These are phyloP conservation scores for Neocallimastix lanati DNA, from an alignment of 192 early-diverging fungal genomes.

Conservation along the genomic window DNA sequence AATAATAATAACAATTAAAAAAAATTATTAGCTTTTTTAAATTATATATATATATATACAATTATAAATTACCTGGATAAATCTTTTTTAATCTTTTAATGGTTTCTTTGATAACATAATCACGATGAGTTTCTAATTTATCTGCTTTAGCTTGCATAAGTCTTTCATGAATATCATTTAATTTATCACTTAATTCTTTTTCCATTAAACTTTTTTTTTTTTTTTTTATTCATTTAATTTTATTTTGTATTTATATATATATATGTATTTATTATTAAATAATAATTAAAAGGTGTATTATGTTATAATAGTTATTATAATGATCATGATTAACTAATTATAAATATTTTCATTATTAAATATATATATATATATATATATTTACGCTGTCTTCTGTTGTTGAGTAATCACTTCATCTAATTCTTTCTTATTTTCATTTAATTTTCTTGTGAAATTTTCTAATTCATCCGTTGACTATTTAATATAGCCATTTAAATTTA, in stretches of 20 bases:
- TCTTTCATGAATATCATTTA: conserved; percentile 52
- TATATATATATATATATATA: too few species aligned
- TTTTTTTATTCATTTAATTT: too few species aligned
- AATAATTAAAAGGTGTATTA: too few species aligned
- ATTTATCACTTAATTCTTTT: conserved; percentile 66
- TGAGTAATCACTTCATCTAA: not conserved
- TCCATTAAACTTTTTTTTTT: conserved; percentile 40
- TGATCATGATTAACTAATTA: too few species aligned
- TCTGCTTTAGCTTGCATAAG: conserved; percentile 67
- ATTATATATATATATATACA: too few species aligned
- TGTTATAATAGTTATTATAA: too few species aligned
- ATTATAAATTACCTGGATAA: conserved; percentile 15
- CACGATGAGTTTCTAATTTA: conserved; percentile 64
- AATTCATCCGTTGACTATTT: not conserved
- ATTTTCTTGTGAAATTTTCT: not conserved
- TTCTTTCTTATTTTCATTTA: not conserved
- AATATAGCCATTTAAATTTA: too few species aligned
- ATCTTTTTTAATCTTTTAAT: conserved; percentile 48
- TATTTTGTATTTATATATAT: too few species aligned
- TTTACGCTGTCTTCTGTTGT: not conserved
- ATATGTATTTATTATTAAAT: too few species aligned
- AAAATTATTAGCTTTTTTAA: too few species aligned
- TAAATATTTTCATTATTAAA: too few species aligned
- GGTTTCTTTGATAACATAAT: conserved; percentile 8
- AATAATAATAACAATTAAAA: too few species aligned